These are phyloP conservation scores for Monosporozyma servazzii DNA, from an alignment of 805 yeast species.

Conservation along the genomic window DNA sequence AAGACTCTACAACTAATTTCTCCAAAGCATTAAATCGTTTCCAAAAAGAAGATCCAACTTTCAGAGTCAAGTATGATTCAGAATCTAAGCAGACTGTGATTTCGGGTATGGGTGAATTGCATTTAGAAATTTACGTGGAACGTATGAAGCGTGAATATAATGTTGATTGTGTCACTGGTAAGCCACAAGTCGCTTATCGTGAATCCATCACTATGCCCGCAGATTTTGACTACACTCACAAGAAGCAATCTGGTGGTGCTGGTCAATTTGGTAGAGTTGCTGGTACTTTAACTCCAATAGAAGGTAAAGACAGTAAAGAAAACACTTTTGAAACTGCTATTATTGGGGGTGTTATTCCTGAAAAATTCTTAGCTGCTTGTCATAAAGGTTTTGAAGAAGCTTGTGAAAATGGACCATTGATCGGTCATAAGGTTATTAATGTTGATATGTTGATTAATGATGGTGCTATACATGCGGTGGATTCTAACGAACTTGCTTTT, in stretches of 20 bases:
- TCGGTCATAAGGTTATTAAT: constrained; percentile 90
- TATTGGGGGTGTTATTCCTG: constrained; percentile 96
- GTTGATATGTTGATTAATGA: constrained; percentile 89
- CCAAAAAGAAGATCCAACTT: constrained; percentile 98
- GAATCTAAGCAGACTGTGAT: constrained; percentile 83
- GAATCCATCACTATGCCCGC: constrained; percentile 74
- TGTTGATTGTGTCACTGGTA: constrained; percentile 90
- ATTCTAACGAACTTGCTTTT: constrained; percentile 92
- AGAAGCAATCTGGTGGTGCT: constrained; percentile 98
- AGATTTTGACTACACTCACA: constrained; percentile 86
- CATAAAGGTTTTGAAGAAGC: constrained; percentile 92
- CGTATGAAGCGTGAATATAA: constrained; percentile 96
- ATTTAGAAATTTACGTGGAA: constrained; percentile 94
- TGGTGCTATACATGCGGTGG: constrained; percentile 96
- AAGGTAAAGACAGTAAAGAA: constrained; percentile 20
- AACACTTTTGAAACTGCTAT: constrained; percentile 63
- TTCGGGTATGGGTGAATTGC: constrained; percentile 97
- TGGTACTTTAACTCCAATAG: constrained; percentile 64
- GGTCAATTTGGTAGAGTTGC: constrained; percentile 98
- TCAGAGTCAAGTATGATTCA: constrained; percentile 85
- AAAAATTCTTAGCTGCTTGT: constrained; percentile 89
- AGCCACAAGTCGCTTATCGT: constrained; percentile 96
- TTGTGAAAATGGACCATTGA: constrained; percentile 90
- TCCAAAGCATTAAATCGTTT: constrained; percentile 95
- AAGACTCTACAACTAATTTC: constrained; percentile 70